Evolutionary conservation across 495 filamentous ascomycete species (phyloP), one percentile per base, ranked within the genome.

Genomic region (Halenospora varia): DNA sequence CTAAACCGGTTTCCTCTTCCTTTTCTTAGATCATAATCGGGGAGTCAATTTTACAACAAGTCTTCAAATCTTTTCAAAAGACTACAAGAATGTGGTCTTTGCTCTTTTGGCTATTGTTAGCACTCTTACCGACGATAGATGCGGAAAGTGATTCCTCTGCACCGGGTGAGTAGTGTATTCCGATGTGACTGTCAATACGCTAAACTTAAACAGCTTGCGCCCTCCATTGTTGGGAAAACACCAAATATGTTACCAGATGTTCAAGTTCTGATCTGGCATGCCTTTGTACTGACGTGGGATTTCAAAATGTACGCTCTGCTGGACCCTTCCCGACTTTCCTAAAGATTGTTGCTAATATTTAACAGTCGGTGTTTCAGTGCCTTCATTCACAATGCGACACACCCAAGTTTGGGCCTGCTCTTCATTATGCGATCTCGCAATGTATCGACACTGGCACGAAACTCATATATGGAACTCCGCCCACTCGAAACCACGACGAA

Each of bases 361-460:
- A 11, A 9, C 57, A 76, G 71, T 62, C 60, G 11, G 65, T 73
- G 25, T 69, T 66, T 44, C 71, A 71, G 55, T 76, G 71, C 55
- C 63, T 76, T 13, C 71, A 73, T 56, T 74, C 73, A 9, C 73
- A 74, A 58, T 76, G 73, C 50, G 67, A 69, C 35, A 71, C 66
- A 10, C 48, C 65, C 52, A 64, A 69, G 17, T 73, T 71, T 55
- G 68, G 62, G 11, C 59, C 60, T 15, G 73, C 73, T 8, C 55
- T 76, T 10, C 68, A 74, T 51, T 53, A 70, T 44, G 58, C 62
- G 23, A 63, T 71, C 22, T 61, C 58, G 25, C 57, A 57, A 48
- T 76, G 73, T 48, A 65, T 66, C 50, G 62, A 50, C 26, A 57
- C 62, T 19, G 68, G 68, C 2, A 65, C 61, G 10, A 64, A 70